Evolutionary conservation across 352 stramenopile genomes (phyloP).

Genomic region (Halophytophthora polymorphica): DNA sequence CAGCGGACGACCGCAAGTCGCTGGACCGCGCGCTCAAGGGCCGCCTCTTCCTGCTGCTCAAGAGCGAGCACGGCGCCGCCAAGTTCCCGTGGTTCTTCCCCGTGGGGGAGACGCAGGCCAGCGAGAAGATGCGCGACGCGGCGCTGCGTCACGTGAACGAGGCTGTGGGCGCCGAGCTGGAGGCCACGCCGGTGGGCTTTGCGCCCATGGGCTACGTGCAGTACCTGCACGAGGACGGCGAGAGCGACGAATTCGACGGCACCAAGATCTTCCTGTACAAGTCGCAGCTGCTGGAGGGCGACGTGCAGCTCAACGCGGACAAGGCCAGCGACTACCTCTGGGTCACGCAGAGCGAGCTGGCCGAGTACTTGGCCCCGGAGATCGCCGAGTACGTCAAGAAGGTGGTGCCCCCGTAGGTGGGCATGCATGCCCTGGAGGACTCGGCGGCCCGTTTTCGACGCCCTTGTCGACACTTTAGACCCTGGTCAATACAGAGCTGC

Average conservation of each 20-base stretch:
- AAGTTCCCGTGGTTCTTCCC: conserved; percentile 85
- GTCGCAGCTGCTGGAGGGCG: conserved; percentile 56
- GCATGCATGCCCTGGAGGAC: too few species aligned
- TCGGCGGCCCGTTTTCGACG: too few species aligned
- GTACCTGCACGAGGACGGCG: conserved; percentile 56
- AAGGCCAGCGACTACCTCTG: conserved; percentile 78
- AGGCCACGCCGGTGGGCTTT: conserved; percentile 59
- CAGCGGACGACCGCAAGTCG: conserved; percentile 80
- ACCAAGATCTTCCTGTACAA: conserved; percentile 90
- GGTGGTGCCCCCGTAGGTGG: conserved; percentile 61
- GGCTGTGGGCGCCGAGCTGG: conserved; percentile 41
- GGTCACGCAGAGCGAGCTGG: conserved; percentile 72
- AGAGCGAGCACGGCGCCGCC: conserved; percentile 37
- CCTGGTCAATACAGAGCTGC: too few species aligned
- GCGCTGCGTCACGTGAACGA: conserved; percentile 58
- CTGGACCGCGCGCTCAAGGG: conserved; percentile 81
- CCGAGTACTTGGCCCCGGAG: conserved; percentile 71
- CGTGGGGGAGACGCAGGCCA: conserved; percentile 46
- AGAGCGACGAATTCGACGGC: conserved; percentile 61
- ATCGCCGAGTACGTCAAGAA: conserved; percentile 73
- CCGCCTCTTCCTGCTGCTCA: conserved; percentile 76
- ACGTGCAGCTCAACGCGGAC: conserved; percentile 53
- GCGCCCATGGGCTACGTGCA: conserved; percentile 75
- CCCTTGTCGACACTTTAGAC: too few species aligned
- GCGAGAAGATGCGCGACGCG: conserved; percentile 81